Base-by-base conservation (phyloP, 2,329 filamentous ascomycete species). In the Chalara sp. region DNA sequence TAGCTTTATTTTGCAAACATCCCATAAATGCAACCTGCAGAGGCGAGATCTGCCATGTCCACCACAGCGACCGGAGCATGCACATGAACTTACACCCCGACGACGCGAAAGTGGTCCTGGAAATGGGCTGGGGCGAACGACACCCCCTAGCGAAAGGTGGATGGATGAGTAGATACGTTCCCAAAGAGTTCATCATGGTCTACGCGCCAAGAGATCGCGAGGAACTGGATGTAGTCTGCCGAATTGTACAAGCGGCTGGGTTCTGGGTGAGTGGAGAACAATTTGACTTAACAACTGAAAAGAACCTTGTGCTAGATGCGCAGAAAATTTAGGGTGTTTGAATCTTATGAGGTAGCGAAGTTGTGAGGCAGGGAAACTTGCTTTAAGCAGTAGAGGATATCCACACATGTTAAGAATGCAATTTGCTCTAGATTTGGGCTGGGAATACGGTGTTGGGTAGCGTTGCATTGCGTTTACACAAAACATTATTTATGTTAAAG, bases 21-120 rank as follows among this genome's bases (percentile, higher is more conserved):
- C 83, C 84, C 0, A 72, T 85, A 55, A 85, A 85, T 63, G 78
- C 80, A 32, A 87, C 82, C 8, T 89, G 85, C 59, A 80, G 84
- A 58, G 88, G 88, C n/a, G 89, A 95, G 68, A 79, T 95, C 42
- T 86, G 81, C 60, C 89, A 95, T 65, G 80, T 89, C 8, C 89
- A 95, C 67, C 79, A 83, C 46, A 83, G 77, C 29, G 89, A 93
- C 58, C 80, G 85, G 54, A 86, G 82, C 4, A 74, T 93, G 76
- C 89, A 95, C 67, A 74, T 93, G 70, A 87, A 82, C 46, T 74
- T 95, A 48, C 88, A 93, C 62, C 87, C 88, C 0, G 79, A 84
- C 41, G 89, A 95, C 63, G 87, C 86, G 47, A 80, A 76, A 59
- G 73, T 84, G 47, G 77, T 93, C 13, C 70, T 95, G 29, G 77